Evolutionary conservation across 139 green algal genomes (phyloP).

Genomic region (Diplosphaera chodatii): DNA sequence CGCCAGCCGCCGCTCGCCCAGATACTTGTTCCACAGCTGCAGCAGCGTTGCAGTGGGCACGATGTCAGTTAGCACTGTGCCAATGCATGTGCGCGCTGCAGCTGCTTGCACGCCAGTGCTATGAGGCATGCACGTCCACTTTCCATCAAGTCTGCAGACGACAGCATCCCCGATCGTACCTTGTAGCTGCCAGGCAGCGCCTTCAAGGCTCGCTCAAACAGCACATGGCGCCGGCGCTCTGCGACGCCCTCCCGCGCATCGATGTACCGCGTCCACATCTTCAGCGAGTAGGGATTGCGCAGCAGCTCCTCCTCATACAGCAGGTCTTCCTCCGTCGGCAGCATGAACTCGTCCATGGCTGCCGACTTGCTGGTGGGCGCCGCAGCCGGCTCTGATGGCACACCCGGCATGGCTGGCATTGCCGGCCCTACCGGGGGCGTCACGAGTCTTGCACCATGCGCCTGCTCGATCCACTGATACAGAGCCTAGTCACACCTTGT

Average conservation of each 20-base stretch:
- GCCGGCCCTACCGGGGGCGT: too few relatives aligned
- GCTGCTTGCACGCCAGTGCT: too few relatives aligned
- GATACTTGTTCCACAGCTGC: constrained; percentile 87
- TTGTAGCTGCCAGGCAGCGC: constrained; percentile 92
- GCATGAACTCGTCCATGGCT: constrained; percentile 48
- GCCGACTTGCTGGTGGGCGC: background rate
- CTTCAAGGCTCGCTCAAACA: constrained; percentile 88
- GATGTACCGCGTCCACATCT: constrained; percentile 91
- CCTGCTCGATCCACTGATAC: too few relatives aligned
- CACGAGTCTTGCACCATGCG: too few relatives aligned
- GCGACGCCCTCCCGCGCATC: constrained; percentile 50
- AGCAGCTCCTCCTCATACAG: constrained; percentile 97
- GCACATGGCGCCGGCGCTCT: constrained; percentile 55
- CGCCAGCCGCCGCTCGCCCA: constrained; percentile 64
- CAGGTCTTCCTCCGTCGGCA: constrained; percentile 86
- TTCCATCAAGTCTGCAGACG: too few relatives aligned
- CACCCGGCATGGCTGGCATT: background rate
- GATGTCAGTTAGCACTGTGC: too few relatives aligned
- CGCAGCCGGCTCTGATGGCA: background rate
- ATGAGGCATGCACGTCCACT: too few relatives aligned
- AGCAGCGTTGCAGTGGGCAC: background rate
- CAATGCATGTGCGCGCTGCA: too few relatives aligned
- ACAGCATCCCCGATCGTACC: constrained; percentile 34
- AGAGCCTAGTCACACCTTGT: too few relatives aligned
- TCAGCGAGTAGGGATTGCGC: constrained; percentile 85